These are phyloP conservation scores for Chloroidium sp. DNA, from an alignment of 163 green algal genomes.

Conservation along the genomic window DNA sequence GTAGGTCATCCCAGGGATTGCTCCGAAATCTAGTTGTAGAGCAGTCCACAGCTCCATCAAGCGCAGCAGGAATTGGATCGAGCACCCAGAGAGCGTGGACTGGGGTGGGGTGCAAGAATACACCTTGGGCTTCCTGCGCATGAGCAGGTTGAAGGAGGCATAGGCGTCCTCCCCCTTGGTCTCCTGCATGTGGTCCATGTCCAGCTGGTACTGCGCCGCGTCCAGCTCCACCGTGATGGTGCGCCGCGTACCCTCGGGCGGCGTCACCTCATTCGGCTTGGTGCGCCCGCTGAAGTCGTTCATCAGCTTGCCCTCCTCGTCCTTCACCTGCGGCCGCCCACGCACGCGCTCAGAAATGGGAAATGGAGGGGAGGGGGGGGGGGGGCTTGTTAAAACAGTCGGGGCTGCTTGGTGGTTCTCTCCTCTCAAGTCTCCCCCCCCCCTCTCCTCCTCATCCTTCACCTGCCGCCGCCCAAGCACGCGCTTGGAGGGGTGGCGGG, in stretches of 20 bases:
- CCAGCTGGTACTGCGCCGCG: slow-evolving; percentile 90
- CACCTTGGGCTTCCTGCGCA: slow-evolving; percentile 75
- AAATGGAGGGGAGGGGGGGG: too few species aligned
- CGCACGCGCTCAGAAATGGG: not conserved
- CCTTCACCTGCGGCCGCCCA: slow-evolving; percentile 26
- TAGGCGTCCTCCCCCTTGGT: slow-evolving; percentile 68
- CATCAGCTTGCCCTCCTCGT: slow-evolving; percentile 75
- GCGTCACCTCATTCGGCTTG: not conserved
- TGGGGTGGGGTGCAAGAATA: not conserved
- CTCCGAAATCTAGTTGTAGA: not conserved
- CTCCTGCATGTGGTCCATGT: slow-evolving; percentile 54
- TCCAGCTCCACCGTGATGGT: slow-evolving; percentile 82
- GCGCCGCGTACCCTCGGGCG: slow-evolving; percentile 52
- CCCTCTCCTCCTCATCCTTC: too few species aligned
- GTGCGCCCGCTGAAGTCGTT: slow-evolving; percentile 86
- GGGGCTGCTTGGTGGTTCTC: too few species aligned
- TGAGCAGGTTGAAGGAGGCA: slow-evolving; percentile 77
- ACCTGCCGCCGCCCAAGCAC: too few species aligned
- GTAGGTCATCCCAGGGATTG: not conserved
- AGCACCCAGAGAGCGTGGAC: too few species aligned
- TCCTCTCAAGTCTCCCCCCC: too few species aligned
- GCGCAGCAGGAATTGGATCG: too few species aligned
- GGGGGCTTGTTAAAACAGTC: too few species aligned
- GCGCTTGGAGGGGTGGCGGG: too few species aligned
- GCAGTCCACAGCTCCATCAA: not conserved